These are phyloP conservation scores for Coprinopsis cinerea DNA, from an alignment of 768 basidiomycete genomes.

Conservation along the genomic window DNA sequence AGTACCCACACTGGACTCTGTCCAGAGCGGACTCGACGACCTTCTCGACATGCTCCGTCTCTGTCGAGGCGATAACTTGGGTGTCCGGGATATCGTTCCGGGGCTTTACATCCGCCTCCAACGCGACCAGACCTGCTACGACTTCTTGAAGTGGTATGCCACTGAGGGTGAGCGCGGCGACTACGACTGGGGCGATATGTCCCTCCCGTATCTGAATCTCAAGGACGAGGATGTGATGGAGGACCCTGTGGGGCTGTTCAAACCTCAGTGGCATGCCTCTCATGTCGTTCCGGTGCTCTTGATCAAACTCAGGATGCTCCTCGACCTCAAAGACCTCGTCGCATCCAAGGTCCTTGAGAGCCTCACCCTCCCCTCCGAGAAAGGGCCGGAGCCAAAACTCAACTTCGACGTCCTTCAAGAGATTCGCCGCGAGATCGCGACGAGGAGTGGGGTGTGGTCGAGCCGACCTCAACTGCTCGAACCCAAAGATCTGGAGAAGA, in stretches of 20 bases:
- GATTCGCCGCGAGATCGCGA: neutral
- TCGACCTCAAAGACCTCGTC: neutral
- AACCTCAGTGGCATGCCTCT: neutral
- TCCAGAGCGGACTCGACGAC: conserved; percentile 3
- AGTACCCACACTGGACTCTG: conserved; percentile 3
- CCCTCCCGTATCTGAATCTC: conserved; percentile 6
- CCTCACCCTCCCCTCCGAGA: neutral
- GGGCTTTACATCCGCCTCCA: conserved; percentile 8
- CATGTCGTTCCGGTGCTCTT: conserved; percentile 5
- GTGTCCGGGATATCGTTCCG: conserved; percentile 9
- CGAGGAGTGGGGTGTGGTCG: neutral
- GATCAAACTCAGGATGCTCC: conserved; percentile 5
- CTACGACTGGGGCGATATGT: conserved; percentile 9
- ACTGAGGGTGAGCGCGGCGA: neutral
- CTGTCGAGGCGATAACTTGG: conserved; percentile 11
- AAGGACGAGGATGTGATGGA: conserved; percentile 11
- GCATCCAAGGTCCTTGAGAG: neutral
- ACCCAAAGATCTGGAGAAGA: neutral
- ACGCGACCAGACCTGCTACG: conserved; percentile 11
- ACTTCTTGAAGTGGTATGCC: conserved; percentile 11
- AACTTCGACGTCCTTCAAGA: neutral
- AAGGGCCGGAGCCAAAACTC: neutral
- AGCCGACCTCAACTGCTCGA: neutral
- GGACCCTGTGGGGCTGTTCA: neutral
- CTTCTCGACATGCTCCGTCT: conserved; percentile 12